Evolutionary conservation across 2,329 filamentous ascomycete species (phyloP).

Genomic region (Cladosporium austrohemisphaericum): DNA sequence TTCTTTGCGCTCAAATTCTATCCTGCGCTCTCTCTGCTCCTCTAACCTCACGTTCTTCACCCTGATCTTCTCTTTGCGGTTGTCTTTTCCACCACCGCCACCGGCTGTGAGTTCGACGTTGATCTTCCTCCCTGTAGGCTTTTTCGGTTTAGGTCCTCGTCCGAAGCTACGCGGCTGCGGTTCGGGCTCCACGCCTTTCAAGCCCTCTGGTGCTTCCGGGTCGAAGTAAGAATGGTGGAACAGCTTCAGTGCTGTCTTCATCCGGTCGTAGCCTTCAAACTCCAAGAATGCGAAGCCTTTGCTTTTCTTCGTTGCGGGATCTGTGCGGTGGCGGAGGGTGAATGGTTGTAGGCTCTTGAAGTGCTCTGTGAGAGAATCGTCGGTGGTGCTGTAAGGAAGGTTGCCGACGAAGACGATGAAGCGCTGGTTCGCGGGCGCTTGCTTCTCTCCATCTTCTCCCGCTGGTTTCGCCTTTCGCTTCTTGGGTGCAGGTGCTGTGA

Average conservation of each 20-base stretch:
- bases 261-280: slow-evolving; percentile 78
- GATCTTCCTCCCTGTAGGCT: slow-evolving; percentile 66
- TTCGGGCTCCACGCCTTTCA: slow-evolving; percentile 13
- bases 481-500: slow-evolving; percentile 7
- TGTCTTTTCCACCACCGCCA: slow-evolving; percentile 69
- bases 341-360: slow-evolving; percentile 71
- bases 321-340: slow-evolving; percentile 68
- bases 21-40: slow-evolving; percentile 57
- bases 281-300: slow-evolving; percentile 85
- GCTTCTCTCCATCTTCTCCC: slow-evolving; percentile 16
- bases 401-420: slow-evolving; percentile 86
- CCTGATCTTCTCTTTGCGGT: slow-evolving; percentile 71
- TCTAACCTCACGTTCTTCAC: slow-evolving; percentile 83
- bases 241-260: slow-evolving; percentile 87
- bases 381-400: slow-evolving; percentile 78
- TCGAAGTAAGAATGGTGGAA: slow-evolving; percentile 83
- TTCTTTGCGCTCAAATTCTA: slow-evolving; percentile 47
- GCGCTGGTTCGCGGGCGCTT: slow-evolving; percentile 34
- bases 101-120: slow-evolving; percentile 93
- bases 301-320: slow-evolving; percentile 61
- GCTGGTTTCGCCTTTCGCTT: slow-evolving; percentile 17
- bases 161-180: slow-evolving; percentile 14
- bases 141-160: slow-evolving; percentile 29
- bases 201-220: slow-evolving; percentile 27
- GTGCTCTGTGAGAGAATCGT: slow-evolving; percentile 65